Evolutionary conservation across 805 yeast genomes (phyloP), one percentile per base, ranked within the genome.

Genomic region (Maudiozyma serrabonitensis): DNA sequence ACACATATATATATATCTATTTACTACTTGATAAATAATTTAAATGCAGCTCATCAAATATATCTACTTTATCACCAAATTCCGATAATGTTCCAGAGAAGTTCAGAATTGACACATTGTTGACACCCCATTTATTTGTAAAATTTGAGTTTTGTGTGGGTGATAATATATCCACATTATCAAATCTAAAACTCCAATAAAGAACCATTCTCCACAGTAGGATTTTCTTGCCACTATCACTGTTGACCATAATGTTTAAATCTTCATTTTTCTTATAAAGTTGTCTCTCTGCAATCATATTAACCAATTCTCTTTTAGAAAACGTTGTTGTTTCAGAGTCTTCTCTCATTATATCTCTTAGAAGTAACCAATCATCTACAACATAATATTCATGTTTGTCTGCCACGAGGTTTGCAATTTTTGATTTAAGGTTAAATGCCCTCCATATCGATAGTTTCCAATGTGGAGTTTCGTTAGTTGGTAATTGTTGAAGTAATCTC

Each of bases 221-320:
- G 21, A 79, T 55, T 41, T 69, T 63, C 38, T 69, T 48, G 28
- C 75, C 69, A 19, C 68, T 53, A 13, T 64, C 64, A 43, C 68
- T 64, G 19, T 65, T 51, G 6, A 68, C 70, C 55, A 72, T 48
- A 41, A 47, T 50, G 52, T 64, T 52, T 23, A 70, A 43, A 47
- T 70, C 67, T 23, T 66, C 71, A 1, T 50, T 58, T 13, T 54
- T 49, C 51, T 71, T 69, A 15, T 80, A 68, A 42, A 83, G 62
- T 26, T 80, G 81, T 50, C 89, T 70, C 52, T 79, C 81, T 40
- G 80, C 55, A 53, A 84, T 75, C 6, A 79, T 75, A 43, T 70
- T 63, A 2, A 80, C 66, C 35, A 82, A 59, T 60, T 84, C 89
- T 51, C 69, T 69, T 28, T 69, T 66, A 35, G 69, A 62, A 49